These are phyloP conservation scores for Ascochyta fabae DNA, from an alignment of 2,329 filamentous ascomycete species.

Conservation along the genomic window DNA sequence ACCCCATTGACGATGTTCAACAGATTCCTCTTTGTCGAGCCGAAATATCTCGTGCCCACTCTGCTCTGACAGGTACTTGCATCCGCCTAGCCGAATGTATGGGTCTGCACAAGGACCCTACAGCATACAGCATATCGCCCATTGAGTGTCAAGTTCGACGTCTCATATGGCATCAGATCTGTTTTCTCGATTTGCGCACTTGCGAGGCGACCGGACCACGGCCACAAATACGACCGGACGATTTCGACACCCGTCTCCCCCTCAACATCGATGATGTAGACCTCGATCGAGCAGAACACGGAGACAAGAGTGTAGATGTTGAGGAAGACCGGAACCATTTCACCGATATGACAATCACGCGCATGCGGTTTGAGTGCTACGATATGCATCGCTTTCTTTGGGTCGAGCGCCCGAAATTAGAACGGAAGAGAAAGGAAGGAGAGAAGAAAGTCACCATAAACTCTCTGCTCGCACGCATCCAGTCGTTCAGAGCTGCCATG, in stretches of 20 bases:
- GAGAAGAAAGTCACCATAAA: constrained; percentile 55
- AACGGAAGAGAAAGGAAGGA: constrained; percentile 49
- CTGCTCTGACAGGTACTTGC: constrained; percentile 72
- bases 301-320: constrained; percentile 44
- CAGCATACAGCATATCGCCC: constrained; percentile 68
- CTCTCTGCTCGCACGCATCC: constrained; percentile 69
- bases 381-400: constrained; percentile 75
- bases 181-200: constrained; percentile 76
- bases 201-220: constrained; percentile 76
- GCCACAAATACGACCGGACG: constrained; percentile 73
- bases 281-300: constrained; percentile 51
- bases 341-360: constrained; percentile 71
- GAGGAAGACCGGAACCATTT: constrained; percentile 61
- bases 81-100: constrained; percentile 79
- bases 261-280: constrained; percentile 73
- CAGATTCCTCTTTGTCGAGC: constrained; percentile 74
- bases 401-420: constrained; percentile 71
- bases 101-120: constrained; percentile 75
- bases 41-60: constrained; percentile 76
- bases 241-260: constrained; percentile 76
- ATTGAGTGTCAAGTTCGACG: constrained; percentile 75
- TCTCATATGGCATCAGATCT: constrained; percentile 78
- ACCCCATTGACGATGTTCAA: constrained; percentile 1
- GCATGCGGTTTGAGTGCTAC: constrained; percentile 74
- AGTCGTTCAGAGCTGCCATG: constrained; percentile 70